Evolutionary conservation across 176 grass and related monocot genomes (phyloP), one percentile per base, ranked within the genome.

Genomic region (Microstegium vimineum): DNA sequence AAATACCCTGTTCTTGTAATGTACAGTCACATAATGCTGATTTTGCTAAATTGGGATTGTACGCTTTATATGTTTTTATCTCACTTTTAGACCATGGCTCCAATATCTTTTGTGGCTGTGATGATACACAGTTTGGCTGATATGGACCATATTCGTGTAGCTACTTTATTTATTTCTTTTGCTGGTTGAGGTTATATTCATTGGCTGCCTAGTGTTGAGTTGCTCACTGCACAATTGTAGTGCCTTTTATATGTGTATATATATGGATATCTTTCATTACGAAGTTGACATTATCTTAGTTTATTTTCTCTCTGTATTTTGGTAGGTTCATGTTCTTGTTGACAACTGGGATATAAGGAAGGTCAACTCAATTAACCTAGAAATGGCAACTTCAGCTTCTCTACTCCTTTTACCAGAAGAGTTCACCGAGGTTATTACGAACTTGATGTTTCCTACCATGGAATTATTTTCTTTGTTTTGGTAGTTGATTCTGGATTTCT

Each of bases 361-460:
- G 43, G 66, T 93, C 59, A 94, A 93, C 69, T 79, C 62, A 8
- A 59, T 94, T 51, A 98, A 91, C 82, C 78, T 91, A 75, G 94
- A 90, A 89, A 91, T 88, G 79, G 92, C 90, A 82, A 77, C 81
- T 69, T 84, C 90, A 74, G 84, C 89, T 93, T 95, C 95, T 52
- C 78, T 93, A 45, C 89, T 98, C 23, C 92, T 98, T 87, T 85
- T 98, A 59, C 95, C 95, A 72, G 42, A 72, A 77, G 79, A 90
- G 47, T 94, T 94, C 33, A 81, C 73, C 8, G 92, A 98, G 95
- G 92, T 98, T 69, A 9, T 43, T 56, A 33, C n/a, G 80, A 59
- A 18, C 51, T 73, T 88, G n/a, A 67, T 88, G 43, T 42, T 62
- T 71, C 28, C 49, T 63, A 33, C 7, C 28, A 68, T 88, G n/a